These are phyloP conservation scores for Bothriochloa decipiens DNA, from an alignment of 176 grass and related monocot species.

Conservation along the genomic window DNA sequence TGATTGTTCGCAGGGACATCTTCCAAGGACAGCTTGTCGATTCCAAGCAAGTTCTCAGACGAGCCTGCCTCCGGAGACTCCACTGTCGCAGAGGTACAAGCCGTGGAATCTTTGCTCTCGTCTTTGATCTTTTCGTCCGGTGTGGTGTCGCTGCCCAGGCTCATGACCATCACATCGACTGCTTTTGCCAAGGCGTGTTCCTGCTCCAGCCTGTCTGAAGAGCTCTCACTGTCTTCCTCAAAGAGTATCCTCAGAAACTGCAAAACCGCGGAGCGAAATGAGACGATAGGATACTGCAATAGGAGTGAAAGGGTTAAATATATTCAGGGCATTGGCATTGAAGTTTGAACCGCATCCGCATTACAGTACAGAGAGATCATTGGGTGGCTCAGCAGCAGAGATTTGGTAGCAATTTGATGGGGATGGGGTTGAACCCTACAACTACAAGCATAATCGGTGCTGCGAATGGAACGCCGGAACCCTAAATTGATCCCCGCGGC, in stretches of 20 bases:
- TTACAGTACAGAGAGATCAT: neutral
- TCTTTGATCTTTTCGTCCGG: neutral
- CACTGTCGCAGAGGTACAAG: neutral
- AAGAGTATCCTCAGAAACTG: slow-evolving; percentile 88
- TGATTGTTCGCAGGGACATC: slow-evolving; percentile 50
- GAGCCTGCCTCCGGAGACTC: slow-evolving; percentile 30
- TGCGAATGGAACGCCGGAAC: too few relatives aligned
- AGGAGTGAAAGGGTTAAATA: too few relatives aligned
- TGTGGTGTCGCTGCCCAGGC: slow-evolving; percentile 33
- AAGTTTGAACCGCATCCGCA: neutral
- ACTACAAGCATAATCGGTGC: too few relatives aligned
- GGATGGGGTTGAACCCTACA: neutral
- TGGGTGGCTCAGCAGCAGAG: neutral
- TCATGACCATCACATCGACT: slow-evolving; percentile 83
- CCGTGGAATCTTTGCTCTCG: neutral
- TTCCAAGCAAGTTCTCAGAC: slow-evolving; percentile 39
- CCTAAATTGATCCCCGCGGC: too few relatives aligned
- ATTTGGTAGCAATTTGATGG: neutral
- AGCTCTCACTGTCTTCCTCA: slow-evolving; percentile 58
- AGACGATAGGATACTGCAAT: too few relatives aligned
- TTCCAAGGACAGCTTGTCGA: slow-evolving; percentile 34
- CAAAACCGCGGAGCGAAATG: slow-evolving; percentile 11
- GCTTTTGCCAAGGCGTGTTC: slow-evolving; percentile 73
- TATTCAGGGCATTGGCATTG: neutral
- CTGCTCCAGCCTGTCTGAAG: slow-evolving; percentile 60